Evolutionary conservation across 805 yeast species (phyloP).

Genomic region (Isabelozyma gotoi): DNA sequence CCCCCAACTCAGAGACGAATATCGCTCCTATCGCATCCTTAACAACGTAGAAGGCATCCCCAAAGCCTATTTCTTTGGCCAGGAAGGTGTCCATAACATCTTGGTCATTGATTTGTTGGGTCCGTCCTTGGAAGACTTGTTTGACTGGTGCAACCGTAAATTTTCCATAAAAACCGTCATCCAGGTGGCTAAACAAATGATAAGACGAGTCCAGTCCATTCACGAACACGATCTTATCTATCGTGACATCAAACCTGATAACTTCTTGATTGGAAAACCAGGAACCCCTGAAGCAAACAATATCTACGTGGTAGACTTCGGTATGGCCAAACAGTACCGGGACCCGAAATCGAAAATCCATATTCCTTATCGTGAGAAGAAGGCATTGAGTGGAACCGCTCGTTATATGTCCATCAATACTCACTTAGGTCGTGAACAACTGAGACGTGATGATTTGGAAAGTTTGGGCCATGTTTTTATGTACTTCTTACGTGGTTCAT

Average conservation of each 20-base stretch:
- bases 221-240: constrained; percentile 90
- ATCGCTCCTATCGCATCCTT: constrained; percentile 87
- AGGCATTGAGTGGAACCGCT: constrained; percentile 96
- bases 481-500: constrained; percentile 88
- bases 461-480: constrained; percentile 95
- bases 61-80: constrained; percentile 96
- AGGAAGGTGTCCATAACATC: constrained; percentile 95
- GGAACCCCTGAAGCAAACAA: constrained; percentile 79
- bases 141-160: constrained; percentile 97
- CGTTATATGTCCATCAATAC: constrained; percentile 97
- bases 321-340: constrained; percentile 97
- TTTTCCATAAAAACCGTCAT: constrained; percentile 87
- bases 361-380: constrained; percentile 95
- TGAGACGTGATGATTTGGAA: constrained; percentile 94
- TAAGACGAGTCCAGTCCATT: constrained; percentile 77
- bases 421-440: constrained; percentile 95
- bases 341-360: constrained; percentile 95
- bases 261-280: constrained; percentile 90
- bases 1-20: constrained; percentile 95
- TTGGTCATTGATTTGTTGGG: constrained; percentile 93
- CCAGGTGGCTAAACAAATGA: constrained; percentile 94
- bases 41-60: constrained; percentile 87
- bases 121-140: constrained; percentile 92
- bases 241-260: constrained; percentile 97
- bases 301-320: constrained; percentile 92